Evolutionary conservation across 2,329 filamentous ascomycete genomes (phyloP).

Genomic region (Sporothrix pseudoabietina): DNA sequence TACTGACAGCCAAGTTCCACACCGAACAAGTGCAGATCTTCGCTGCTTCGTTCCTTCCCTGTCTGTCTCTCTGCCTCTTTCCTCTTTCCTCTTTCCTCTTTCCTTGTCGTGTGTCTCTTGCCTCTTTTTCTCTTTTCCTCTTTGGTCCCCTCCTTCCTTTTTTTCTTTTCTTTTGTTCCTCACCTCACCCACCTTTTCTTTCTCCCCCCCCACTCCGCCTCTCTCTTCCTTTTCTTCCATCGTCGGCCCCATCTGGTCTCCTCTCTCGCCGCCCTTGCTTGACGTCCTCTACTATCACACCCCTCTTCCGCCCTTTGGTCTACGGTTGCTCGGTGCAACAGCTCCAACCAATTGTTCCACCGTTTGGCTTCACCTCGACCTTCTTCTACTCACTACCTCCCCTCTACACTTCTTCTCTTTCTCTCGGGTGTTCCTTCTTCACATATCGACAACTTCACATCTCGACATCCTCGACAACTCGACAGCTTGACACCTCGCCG

Average conservation of each 20-base stretch:
- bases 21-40: not conserved
- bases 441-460: not conserved
- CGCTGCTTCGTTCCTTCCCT: constrained; percentile 6
- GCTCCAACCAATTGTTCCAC: constrained; percentile 26
- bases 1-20: not conserved
- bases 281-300: not conserved
- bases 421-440: not conserved
- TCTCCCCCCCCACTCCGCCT: constrained; percentile 7
- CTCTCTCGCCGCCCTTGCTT: constrained; percentile 10
- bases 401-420: constrained; percentile 19
- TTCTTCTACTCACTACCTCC: constrained; percentile 14
- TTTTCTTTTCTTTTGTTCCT: constrained; percentile 1
- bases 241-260: constrained; percentile 20
- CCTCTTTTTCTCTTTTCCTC: constrained; percentile 22
- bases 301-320: constrained; percentile 17
- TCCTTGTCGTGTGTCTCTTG: not conserved
- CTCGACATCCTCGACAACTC: not conserved
- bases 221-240: constrained; percentile 15
- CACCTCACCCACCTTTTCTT: not conserved
- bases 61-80: not conserved
- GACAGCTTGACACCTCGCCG: constrained; percentile 1
- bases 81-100: not conserved
- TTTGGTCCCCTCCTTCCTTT: not conserved
- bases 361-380: constrained; percentile 9
- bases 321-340: constrained; percentile 34